phyloP scores from a whole-genome alignment of 805 yeast species.

The Schizosaccharomyces pombe region ASM294v3 CU329670.1:3539001-3539500 shows the following conservation, averaged over 20 bases:
- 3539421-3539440: conserved; percentile 41
- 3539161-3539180: conserved; percentile 87
- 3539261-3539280: conserved; percentile 54
- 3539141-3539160: conserved; percentile 32
- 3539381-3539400: conserved; percentile 85
- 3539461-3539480: conserved; percentile 73
- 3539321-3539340: conserved; percentile 86
- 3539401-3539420: conserved; percentile 86
- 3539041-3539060: too few relatives aligned
- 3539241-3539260: conserved; percentile 91
- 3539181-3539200: conserved; percentile 62
- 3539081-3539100: background rate
- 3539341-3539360: conserved; percentile 87
- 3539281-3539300: conserved; percentile 67
- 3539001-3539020: too few relatives aligned
- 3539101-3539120: conserved; percentile 60
- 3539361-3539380: conserved; percentile 84
- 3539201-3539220: conserved; percentile 58
- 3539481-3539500: conserved; percentile 67
- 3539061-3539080: background rate
- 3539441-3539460: conserved; percentile 61
- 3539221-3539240: conserved; percentile 83
- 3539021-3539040: too few relatives aligned
- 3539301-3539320: conserved; percentile 82
- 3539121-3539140: conserved; percentile 64